Percentiles rank a stretch among this genome's conserved stretches.
Evolutionary conservation across 768 basidiomycete genomes (phyloP).

Genomic region (Dentipellis fragilis): DNA sequence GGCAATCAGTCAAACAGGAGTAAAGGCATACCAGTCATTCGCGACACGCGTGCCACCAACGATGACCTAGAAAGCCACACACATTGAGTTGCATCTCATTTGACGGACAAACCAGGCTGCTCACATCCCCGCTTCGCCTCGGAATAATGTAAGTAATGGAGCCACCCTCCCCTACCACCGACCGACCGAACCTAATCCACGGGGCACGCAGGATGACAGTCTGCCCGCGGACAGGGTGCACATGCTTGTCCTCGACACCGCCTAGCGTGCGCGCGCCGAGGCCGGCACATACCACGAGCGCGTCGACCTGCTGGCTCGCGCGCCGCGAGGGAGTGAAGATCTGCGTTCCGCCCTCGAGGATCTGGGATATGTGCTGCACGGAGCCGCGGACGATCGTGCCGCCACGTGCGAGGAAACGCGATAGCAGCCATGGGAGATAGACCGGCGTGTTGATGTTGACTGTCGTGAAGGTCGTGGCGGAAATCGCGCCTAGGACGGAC

Average conservation of each 20-base stretch:
- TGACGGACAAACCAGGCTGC: constrained; percentile 9
- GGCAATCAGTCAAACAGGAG: background rate
- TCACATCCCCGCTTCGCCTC: constrained; percentile 41
- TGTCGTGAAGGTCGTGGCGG: constrained; percentile 54
- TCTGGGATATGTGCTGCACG: constrained; percentile 60
- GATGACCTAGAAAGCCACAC: constrained; percentile 28
- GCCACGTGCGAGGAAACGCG: constrained; percentile 49
- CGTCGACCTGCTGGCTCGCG: constrained; percentile 25
- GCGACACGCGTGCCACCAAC: constrained; percentile 49
- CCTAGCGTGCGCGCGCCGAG: constrained; percentile 45
- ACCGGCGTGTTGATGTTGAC: constrained; percentile 55
- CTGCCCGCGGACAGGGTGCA: constrained; percentile 39
- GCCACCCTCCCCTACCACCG: constrained; percentile 28
- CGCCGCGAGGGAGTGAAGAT: constrained; percentile 13
- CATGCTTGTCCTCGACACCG: constrained; percentile 38
- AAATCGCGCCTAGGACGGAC: constrained; percentile 25
- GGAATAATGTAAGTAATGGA: constrained; percentile 58
- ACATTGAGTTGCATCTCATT: background rate
- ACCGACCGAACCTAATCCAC: constrained; percentile 44
- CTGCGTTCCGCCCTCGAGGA: constrained; percentile 47
- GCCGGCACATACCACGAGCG: constrained; percentile 62
- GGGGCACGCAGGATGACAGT: constrained; percentile 34
- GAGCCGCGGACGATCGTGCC: constrained; percentile 48
- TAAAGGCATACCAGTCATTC: constrained; percentile 46
- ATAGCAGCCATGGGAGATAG: constrained; percentile 56